A percentile compares a stretch with the other conserved stretches of the same genome.
These are phyloP conservation scores for Fraxinus paxiana DNA, from an alignment of 305 asterid genomes.

Conservation along the genomic window DNA sequence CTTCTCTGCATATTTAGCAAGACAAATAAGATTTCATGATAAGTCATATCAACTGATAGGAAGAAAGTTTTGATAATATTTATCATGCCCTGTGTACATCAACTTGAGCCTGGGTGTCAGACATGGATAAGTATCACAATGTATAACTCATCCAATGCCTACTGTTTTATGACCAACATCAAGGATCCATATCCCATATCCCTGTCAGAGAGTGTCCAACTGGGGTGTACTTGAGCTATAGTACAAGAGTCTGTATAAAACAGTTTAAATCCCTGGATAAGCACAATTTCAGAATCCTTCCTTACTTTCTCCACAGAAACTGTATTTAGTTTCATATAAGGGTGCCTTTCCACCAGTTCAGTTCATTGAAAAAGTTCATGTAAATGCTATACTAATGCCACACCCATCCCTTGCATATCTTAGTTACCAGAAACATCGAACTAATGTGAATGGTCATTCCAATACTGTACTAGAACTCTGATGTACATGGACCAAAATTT, in stretches of 20 bases:
- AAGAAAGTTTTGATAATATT: constrained; percentile 9
- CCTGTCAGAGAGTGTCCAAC: neutral
- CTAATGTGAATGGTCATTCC: constrained; percentile 15
- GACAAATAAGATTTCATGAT: constrained; percentile 20
- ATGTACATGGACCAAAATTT: neutral
- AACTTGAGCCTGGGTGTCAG: neutral
- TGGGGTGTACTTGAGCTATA: neutral
- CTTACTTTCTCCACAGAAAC: neutral
- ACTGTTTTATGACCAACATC: constrained; percentile 1
- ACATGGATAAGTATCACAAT: neutral
- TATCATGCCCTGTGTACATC: neutral
- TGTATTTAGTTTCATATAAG: neutral
- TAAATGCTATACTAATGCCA: neutral
- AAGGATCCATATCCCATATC: neutral
- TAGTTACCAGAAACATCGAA: neutral
- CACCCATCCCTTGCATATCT: neutral
- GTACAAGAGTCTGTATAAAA: neutral
- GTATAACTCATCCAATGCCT: neutral
- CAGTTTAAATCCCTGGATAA: neutral
- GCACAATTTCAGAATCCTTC: neutral
- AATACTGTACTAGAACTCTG: neutral
- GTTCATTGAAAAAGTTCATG: neutral
- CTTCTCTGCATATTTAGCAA: constrained; percentile 51
- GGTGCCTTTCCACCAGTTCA: neutral
- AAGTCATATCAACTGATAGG: constrained; percentile 5